A percentile compares a stretch with the other conserved stretches of the same genome.
Conservation (phyloP, 306 rosid species). For the Gillenia trifoliata region DNA sequence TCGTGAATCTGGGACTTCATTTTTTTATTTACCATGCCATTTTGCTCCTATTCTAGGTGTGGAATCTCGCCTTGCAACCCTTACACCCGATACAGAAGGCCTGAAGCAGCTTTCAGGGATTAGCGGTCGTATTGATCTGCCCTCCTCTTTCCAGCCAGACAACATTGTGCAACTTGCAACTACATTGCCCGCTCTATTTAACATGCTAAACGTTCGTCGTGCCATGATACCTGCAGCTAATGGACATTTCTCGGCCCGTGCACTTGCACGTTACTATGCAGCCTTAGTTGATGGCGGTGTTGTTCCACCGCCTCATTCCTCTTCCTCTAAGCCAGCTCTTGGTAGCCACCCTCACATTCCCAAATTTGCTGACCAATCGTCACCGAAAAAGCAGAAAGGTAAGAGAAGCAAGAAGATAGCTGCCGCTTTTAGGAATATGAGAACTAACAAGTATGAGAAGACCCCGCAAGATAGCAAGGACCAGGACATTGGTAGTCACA, state of each 20-base stretch:
- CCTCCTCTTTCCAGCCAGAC: conserved; percentile 68
- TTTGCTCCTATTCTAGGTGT: conserved; percentile 48
- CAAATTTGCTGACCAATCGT: conserved; percentile 39
- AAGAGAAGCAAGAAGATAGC: conserved; percentile 24
- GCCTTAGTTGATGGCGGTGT: conserved; percentile 77
- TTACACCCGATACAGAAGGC: conserved; percentile 55
- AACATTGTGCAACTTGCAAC: conserved; percentile 45
- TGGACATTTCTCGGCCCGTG: conserved; percentile 93
- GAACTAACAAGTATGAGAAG: conserved; percentile 12
- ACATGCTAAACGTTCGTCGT: conserved; percentile 70
- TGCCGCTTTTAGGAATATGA: conserved; percentile 16
- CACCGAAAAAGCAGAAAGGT: conserved; percentile 37
- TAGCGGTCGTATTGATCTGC: conserved; percentile 45
- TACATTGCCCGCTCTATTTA: conserved; percentile 51
- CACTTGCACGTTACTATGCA: conserved; percentile 95
- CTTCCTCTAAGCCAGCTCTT: conserved; percentile 62
- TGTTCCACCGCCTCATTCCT: conserved; percentile 76
- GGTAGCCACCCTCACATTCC: conserved; percentile 92
- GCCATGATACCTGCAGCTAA: conserved; percentile 93
- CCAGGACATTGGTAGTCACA: background rate
- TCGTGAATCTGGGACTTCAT: background rate
- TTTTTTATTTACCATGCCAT: conserved; percentile 18
- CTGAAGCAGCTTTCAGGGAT: conserved; percentile 46
- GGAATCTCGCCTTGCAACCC: conserved; percentile 90
- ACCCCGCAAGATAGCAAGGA: conserved; percentile 18